Conservation (phyloP, 768 basidiomycete genomes). For the Boletus subcaerulescens region DNA sequence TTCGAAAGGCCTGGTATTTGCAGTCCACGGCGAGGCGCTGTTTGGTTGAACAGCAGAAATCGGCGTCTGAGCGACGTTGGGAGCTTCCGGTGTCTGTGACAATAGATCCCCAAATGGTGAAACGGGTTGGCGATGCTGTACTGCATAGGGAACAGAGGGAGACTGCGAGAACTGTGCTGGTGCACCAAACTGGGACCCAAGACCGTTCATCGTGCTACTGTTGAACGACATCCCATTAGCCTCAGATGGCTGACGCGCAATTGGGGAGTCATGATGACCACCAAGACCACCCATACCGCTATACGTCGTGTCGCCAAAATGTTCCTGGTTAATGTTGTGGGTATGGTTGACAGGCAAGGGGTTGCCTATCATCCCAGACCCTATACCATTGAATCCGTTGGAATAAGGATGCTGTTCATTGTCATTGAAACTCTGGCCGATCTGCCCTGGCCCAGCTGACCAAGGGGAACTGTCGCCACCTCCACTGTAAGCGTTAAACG, state of each 20-base stretch:
- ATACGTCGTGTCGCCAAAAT: constrained; percentile 24
- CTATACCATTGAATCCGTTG: constrained; percentile 23
- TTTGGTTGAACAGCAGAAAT: constrained; percentile 24
- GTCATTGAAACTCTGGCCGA: constrained; percentile 18
- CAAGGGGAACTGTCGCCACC: constrained; percentile 32
- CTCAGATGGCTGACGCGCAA: constrained; percentile 23
- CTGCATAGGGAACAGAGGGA: constrained; percentile 17
- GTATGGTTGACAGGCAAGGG: constrained; percentile 19
- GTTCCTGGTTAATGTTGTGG: constrained; percentile 28
- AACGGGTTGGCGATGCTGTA: constrained; percentile 19
- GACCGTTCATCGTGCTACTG: constrained; percentile 13
- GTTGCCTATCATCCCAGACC: constrained; percentile 16
- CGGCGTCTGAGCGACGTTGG: constrained; percentile 17
- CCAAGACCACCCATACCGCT: constrained; percentile 20
- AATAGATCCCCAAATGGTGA: constrained; percentile 24
- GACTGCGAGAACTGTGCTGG: constrained; percentile 20
- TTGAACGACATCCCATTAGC: constrained; percentile 24
- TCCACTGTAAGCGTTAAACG: constrained; percentile 36
- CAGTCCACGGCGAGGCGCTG: constrained; percentile 23
- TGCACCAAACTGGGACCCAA: constrained; percentile 21
- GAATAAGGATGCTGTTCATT: constrained; percentile 25
- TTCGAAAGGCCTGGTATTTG: constrained; percentile 19
- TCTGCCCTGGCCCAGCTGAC: constrained; percentile 30
- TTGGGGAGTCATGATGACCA: constrained; percentile 21
- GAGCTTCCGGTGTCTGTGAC: constrained; percentile 16